Conservation (phyloP, 768 basidiomycete species). For the Russula olivacea region DNA sequence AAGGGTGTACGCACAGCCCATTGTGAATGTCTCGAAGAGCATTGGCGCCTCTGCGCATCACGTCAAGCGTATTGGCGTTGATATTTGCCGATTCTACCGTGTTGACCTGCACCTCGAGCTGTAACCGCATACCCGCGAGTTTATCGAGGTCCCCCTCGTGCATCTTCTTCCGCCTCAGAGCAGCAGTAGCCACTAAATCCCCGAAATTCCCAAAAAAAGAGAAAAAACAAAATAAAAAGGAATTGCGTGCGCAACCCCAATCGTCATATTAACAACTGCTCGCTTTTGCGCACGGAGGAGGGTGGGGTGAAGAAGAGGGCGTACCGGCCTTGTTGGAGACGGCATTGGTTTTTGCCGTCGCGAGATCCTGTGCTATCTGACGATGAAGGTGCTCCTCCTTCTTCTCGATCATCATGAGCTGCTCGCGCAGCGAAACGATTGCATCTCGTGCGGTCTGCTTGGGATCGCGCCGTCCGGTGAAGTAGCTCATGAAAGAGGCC, state of each 20-base stretch:
- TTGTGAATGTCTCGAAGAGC: slow-evolving; percentile 88
- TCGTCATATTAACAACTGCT: background rate
- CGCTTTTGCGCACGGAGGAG: background rate
- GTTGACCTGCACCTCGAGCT: slow-evolving; percentile 94
- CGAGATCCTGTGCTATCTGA: slow-evolving; percentile 92
- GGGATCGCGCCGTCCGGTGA: slow-evolving; percentile 76
- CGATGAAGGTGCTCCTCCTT: slow-evolving; percentile 95
- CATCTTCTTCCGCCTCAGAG: slow-evolving; percentile 89
- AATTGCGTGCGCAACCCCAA: background rate
- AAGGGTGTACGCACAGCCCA: slow-evolving; percentile 59
- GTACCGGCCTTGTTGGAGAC: slow-evolving; percentile 88
- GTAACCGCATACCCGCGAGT: slow-evolving; percentile 77
- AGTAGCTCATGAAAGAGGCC: slow-evolving; percentile 68
- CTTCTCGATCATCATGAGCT: slow-evolving; percentile 97
- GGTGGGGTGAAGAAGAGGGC: slow-evolving; percentile 28
- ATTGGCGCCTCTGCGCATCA: slow-evolving; percentile 92
- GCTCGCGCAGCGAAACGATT: slow-evolving; percentile 87
- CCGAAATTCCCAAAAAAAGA: background rate
- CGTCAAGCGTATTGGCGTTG: slow-evolving; percentile 94
- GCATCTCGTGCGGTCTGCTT: slow-evolving; percentile 86
- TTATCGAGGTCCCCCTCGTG: slow-evolving; percentile 82
- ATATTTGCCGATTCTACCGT: slow-evolving; percentile 96
- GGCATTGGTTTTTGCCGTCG: slow-evolving; percentile 89
- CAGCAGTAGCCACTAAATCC: slow-evolving; percentile 74
- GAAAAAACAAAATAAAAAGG: background rate